Conservation (phyloP, 495 filamentous ascomycete genomes). For the Pyronema omphalodes region DNA sequence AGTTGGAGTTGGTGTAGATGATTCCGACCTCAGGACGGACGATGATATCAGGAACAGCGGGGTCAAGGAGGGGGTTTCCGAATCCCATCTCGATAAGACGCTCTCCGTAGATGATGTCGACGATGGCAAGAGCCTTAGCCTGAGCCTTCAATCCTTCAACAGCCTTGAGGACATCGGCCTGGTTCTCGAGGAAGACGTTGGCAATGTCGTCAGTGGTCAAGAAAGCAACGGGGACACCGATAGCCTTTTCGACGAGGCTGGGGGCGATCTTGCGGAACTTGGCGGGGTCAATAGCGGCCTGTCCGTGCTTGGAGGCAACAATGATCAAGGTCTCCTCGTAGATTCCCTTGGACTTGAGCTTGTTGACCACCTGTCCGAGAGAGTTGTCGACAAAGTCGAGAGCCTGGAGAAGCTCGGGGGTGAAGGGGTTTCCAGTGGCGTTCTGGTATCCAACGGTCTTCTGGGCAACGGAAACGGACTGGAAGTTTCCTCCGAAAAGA, state of each 20-base stretch:
- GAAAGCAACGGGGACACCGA: conserved; percentile 18
- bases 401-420: conserved; percentile 19
- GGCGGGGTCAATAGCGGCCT: conserved; percentile 25
- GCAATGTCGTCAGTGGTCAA: conserved; percentile 25
- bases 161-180: conserved; percentile 12
- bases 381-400: conserved; percentile 21
- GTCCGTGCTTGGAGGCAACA: conserved; percentile 27
- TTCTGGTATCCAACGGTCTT: conserved; percentile 23
- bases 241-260: conserved; percentile 10
- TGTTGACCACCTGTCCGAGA: conserved; percentile 11
- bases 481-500: conserved; percentile 28
- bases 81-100: conserved; percentile 20
- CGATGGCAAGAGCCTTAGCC: conserved; percentile 17
- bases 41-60: conserved; percentile 27
- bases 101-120: conserved; percentile 22
- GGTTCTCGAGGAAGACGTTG: conserved; percentile 24
- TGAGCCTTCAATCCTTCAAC: conserved; percentile 18
- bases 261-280: conserved; percentile 21
- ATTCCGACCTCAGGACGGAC: conserved; percentile 22
- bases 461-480: conserved; percentile 25
- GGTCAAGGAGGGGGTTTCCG: conserved; percentile 23
- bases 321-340: conserved; percentile 25
- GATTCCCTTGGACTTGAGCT: conserved; percentile 24
- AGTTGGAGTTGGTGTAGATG: conserved; percentile 25
- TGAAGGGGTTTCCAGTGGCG: conserved; percentile 7